A percentile compares a stretch with the other conserved stretches of the same genome.
Conservation (phyloP, 345 rosid species). For the Corymbia maculata region DNA sequence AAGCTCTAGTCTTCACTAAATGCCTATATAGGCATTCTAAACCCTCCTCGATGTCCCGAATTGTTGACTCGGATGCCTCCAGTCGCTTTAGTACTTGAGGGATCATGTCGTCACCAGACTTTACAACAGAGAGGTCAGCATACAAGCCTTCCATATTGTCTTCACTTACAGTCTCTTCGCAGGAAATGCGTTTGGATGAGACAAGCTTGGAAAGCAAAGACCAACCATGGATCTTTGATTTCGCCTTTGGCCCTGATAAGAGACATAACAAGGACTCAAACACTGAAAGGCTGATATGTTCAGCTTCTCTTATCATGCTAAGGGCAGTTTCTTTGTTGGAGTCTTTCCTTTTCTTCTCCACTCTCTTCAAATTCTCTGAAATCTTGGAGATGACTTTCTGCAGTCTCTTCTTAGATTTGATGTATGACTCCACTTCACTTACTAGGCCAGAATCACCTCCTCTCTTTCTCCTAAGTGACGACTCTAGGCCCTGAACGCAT, state of each 20-base stretch:
- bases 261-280: not conserved
- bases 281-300: not conserved
- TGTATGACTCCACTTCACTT: not conserved
- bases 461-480: not conserved
- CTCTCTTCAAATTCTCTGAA: not conserved
- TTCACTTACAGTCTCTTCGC: not conserved
- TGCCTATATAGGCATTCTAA: not conserved
- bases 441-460: not conserved
- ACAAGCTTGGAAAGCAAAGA: constrained; percentile 5
- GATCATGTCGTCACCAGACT: not conserved
- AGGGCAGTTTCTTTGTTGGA: not conserved
- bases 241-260: not conserved
- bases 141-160: not conserved
- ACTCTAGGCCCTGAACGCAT: not conserved
- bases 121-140: not conserved
- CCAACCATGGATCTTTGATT: not conserved
- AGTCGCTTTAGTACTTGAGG: not conserved
- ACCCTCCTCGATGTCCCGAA: not conserved
- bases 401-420: not conserved
- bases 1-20: not conserved
- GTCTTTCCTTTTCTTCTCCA: not conserved
- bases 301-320: constrained; percentile 1
- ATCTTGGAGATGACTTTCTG: not conserved
- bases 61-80: not conserved
- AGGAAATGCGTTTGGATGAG: not conserved